Evolutionary conservation across 805 yeast species (phyloP), one percentile per base, ranked within the genome.

Genomic region (Jamesozyma lodderae): DNA sequence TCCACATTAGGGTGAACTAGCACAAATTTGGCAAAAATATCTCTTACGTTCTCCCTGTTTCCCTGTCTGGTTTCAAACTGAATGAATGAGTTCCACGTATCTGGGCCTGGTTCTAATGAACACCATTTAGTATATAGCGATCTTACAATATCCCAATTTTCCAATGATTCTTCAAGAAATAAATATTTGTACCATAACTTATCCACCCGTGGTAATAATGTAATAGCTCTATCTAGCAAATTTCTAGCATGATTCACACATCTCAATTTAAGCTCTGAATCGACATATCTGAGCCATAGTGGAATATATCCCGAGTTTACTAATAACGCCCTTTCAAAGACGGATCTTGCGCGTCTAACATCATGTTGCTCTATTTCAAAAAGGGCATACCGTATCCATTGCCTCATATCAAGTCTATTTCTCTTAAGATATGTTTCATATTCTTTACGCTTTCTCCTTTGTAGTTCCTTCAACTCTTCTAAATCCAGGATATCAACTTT

Each of bases 351-450:
- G 17, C 96, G 67, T 15, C 73, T 68, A 43, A 73, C 68, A 52
- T 90, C 95, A 42, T 77, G 80, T 48, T 84, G 90, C 4, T 81
- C 81, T 4, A 79, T 57, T 59, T 90, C 98, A 74, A 87, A 85
- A 41, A 72, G 73, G 0, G 96, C 97, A 58, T 90, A 92, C 40
- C 96, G 67, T 55, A 85, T 69, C 96, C 97, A 92, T 55, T 87
- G 95, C 2, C 85, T 81, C 51, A 73, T 69, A 52, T 86, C 87
- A 25, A 81, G 72, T 42, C 95, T 65, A 55, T 90, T 90, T 47
- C 92, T 72, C 48, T 92, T 75, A 37, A 92, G 62, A n/a, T 88
- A 94, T 47, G 79, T 79, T 60, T 92, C 97, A 55, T 68, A 90
- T 47, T 84, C 95, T 24, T 73, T 70, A 43, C 98, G 66, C 48